phyloP scores from a whole-genome alignment of 1,284 basidiomycete genomes.

The Ceratobasidium sp. region DNA sequence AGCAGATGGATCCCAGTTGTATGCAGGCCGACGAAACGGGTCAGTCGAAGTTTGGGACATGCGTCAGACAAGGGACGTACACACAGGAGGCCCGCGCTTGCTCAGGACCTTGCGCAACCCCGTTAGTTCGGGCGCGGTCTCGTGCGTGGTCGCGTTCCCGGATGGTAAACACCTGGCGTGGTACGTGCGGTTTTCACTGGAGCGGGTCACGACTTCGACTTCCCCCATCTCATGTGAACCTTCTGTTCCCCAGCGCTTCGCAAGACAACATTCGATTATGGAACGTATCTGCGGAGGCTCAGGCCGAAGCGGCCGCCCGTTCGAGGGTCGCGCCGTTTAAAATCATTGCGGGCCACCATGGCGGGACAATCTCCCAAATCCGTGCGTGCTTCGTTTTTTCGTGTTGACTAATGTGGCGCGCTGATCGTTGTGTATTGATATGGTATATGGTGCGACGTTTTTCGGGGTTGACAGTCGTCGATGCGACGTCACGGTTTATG shows the following conservation, averaged over 20 bases:
- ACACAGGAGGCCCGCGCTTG: conserved; percentile 66
- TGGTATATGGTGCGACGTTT: conserved; percentile 8
- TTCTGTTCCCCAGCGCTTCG: conserved; percentile 69
- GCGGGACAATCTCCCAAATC: conserved; percentile 90
- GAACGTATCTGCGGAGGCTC: conserved; percentile 83
- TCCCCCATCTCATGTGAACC: conserved; percentile 8
- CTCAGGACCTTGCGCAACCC: conserved; percentile 87
- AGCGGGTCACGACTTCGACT: conserved; percentile 9
- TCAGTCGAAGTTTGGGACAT: conserved; percentile 96
- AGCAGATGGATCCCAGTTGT: conserved; percentile 84
- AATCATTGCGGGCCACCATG: conserved; percentile 96
- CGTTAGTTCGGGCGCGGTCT: conserved; percentile 87
- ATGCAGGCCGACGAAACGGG: conserved; percentile 90
- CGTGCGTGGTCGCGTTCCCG: conserved; percentile 88
- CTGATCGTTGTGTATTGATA: conserved; percentile 35
- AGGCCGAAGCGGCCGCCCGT: conserved; percentile 63
- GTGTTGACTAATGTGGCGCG: conserved; percentile 45
- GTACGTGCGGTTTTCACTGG: conserved; percentile 56
- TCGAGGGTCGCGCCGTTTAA: conserved; percentile 78
- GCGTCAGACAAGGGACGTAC: conserved; percentile 66
- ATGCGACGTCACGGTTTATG: conserved; percentile 84
- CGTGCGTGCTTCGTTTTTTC: conserved; percentile 59
- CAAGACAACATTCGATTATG: conserved; percentile 93
- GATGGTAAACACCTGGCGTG: conserved; percentile 90
- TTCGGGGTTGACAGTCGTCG: conserved; percentile 68